These are phyloP conservation scores for Dioscorea dumetorum DNA, from an alignment of 106 monocot species.

Conservation along the genomic window DNA sequence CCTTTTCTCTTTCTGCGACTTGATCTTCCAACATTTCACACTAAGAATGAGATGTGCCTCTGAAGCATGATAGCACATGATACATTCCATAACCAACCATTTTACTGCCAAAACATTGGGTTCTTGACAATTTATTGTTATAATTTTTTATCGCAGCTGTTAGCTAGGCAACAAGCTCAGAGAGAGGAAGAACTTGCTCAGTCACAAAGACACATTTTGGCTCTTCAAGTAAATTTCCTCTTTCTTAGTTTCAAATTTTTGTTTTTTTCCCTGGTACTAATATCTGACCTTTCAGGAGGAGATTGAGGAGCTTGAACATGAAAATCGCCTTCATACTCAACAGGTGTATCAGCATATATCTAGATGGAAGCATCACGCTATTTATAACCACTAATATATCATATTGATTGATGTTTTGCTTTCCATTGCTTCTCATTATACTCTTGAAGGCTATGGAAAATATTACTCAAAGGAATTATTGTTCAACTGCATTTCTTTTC, in stretches of 20 bases:
- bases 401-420: not conserved
- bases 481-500: not conserved
- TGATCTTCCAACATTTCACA: too few relatives aligned
- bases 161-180: conserved; percentile 97
- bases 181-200: conserved; percentile 98
- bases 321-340: conserved; percentile 86
- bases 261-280: not conserved
- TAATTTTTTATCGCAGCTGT: conserved; percentile 44
- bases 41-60: too few relatives aligned
- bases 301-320: conserved; percentile 94
- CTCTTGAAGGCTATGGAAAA: not conserved
- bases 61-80: too few relatives aligned
- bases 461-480: not conserved
- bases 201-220: conserved; percentile 88
- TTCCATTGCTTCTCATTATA: not conserved
- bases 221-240: conserved; percentile 61
- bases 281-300: conserved; percentile 57
- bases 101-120: too few relatives aligned
- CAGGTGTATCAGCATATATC: conserved; percentile 36
- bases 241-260: conserved; percentile 1
- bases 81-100: too few relatives aligned
- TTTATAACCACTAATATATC: not conserved
- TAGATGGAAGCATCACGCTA: not conserved
- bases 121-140: not conserved
- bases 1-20: too few relatives aligned